phyloP scores from a whole-genome alignment of 2,329 filamentous ascomycete species.

The Cryphonectria parasitica region DNA sequence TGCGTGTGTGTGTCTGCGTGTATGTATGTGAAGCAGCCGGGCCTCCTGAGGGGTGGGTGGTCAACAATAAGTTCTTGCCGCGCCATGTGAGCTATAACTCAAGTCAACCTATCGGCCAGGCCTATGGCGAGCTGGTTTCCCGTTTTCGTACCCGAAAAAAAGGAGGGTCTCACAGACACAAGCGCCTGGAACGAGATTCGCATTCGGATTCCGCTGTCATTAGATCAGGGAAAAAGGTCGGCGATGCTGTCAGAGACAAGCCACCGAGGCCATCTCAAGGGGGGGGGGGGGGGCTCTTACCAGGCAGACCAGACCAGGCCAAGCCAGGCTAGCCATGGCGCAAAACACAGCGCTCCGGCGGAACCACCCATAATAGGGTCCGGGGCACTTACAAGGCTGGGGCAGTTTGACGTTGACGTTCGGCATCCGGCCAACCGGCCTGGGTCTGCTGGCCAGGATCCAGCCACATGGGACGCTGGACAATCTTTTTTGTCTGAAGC shows the following conservation, averaged over 20 bases:
- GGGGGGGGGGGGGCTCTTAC: not conserved
- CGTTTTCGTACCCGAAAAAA: not conserved
- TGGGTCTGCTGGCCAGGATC: constrained; percentile 18
- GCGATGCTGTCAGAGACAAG: constrained; percentile 2
- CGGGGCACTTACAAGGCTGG: constrained; percentile 11
- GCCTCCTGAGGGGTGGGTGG: not conserved
- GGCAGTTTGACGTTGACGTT: constrained; percentile 21
- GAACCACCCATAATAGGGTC: constrained; percentile 17
- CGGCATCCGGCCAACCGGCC: constrained; percentile 28
- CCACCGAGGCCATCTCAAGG: not conserved
- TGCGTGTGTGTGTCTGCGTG: not conserved
- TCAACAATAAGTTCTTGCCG: not conserved
- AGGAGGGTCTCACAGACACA: not conserved
- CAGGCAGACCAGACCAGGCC: not conserved
- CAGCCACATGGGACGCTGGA: constrained; percentile 18
- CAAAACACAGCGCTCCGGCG: constrained; percentile 28
- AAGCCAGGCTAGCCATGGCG: constrained; percentile 27
- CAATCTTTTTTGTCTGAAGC: not conserved
- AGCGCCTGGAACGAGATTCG: not conserved
- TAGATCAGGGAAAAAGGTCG: not conserved
- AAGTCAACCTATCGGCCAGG: constrained; percentile 1
- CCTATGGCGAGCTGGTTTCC: constrained; percentile 16
- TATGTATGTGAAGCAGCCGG: not conserved
- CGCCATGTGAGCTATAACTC: not conserved
- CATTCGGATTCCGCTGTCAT: constrained; percentile 3